Base-by-base conservation (phyloP, 2,329 filamentous ascomycete species). In the Pestalotiopsis sp. region DNA sequence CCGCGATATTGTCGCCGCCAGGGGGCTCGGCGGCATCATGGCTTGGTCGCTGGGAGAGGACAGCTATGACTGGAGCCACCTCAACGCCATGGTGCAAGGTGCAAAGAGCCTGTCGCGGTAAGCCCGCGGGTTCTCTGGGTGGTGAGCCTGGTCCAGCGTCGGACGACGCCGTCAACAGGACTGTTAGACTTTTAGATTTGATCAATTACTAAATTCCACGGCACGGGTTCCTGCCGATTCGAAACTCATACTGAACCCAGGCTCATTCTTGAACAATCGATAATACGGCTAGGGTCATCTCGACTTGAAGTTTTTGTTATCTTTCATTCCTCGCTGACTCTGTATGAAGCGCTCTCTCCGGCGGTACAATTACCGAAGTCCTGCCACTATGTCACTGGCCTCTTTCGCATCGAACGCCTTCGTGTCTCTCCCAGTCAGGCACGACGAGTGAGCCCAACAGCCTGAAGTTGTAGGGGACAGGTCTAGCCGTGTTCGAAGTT, bases 11-110 rank as follows among this genome's bases (percentile, higher is more conserved):
- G 83, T 93, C 3, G 80, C 83, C 38, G 81, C 82, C 39, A 84
- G 86, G 75, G 78, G 81, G 1, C 77, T 94, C 0, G 91, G 92
- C 1, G 92, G 92, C 17, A 88, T 92, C 4, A 93, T 94, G 84
- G 91, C 91, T 0, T 94, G 91, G 92, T 91, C 90, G 23, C 74
- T 94, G 68, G 92, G 90, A 2, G 91, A 94, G 79, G 92, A 94
- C 74, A 81, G 77, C 11, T 74, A 77, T 36, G 72, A 80, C 36
- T 86, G 79, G 75, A 76, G 71, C 58, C 85, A 85, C 73, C 68
- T 88, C 11, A 45, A 11, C 20, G 61, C 41, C 36, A 49, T 64
- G n/a, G n/a, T 39, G 20, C 36, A 64, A 49, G 38, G 39, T 23
- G 61, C 14, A 5, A 64, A 52, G 38, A 64, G 14, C 11, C 38